phyloP scores from a whole-genome alignment of 371 early-diverging fungal genomes.

The Neoconidiobolus thromboides region DNA sequence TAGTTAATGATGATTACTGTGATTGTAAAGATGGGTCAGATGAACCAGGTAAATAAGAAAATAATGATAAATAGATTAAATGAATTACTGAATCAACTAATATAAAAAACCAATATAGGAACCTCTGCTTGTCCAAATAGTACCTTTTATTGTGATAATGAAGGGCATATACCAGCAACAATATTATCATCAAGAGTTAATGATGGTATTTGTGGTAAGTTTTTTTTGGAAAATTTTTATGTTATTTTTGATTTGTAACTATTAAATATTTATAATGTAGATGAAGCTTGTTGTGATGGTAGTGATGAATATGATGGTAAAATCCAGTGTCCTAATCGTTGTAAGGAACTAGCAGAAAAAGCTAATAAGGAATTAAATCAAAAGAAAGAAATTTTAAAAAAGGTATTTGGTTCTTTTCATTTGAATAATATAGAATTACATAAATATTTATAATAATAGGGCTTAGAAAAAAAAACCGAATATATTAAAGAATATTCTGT shows the following conservation, averaged over 20 bases:
- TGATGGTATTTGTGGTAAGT: conserved; percentile 77
- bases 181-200: conserved; percentile 62
- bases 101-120: conserved; percentile 18
- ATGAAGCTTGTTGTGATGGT: conserved; percentile 88
- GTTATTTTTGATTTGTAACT: too few relatives aligned
- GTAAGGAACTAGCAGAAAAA: conserved; percentile 28
- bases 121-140: conserved; percentile 77
- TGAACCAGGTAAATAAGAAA: conserved; percentile 53
- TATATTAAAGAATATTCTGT: neutral
- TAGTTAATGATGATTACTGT: conserved; percentile 90
- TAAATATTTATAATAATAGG: neutral
- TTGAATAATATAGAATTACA: neutral
- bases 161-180: conserved; percentile 43
- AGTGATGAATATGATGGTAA: conserved; percentile 53
- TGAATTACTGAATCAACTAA: neutral
- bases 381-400: neutral
- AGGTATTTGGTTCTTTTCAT: neutral
- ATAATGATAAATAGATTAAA: neutral
- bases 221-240: too few relatives aligned
- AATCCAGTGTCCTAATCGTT: conserved; percentile 48
- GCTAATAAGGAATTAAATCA: conserved; percentile 1
- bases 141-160: conserved; percentile 63
- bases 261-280: conserved; percentile 12
- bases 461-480: neutral
- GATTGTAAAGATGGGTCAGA: conserved; percentile 90